These are phyloP conservation scores for Mesotaenium endlicherianum DNA, from an alignment of 139 green algal genomes.

Conservation along the genomic window DNA sequence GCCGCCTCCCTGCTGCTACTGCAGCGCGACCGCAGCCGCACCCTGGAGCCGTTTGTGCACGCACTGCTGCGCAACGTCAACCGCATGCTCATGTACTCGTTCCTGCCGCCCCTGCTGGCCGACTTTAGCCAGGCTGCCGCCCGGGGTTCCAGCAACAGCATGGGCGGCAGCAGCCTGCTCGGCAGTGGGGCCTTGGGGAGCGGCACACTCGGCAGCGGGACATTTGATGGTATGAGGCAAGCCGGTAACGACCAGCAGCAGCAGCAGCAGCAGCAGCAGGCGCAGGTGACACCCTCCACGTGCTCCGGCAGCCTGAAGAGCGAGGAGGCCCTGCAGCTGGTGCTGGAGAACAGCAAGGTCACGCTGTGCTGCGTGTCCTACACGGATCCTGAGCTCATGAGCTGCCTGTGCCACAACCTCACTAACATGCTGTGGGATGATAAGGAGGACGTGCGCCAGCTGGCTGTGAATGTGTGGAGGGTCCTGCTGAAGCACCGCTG, in stretches of 20 bases:
- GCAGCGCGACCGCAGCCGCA: not conserved
- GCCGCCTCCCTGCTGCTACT: not conserved
- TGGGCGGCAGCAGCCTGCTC: not conserved
- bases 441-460: slow-evolving; percentile 4
- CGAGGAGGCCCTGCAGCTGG: not conserved
- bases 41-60: slow-evolving; percentile 7
- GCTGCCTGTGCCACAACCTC: slow-evolving; percentile 40
- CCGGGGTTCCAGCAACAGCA: not conserved
- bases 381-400: slow-evolving; percentile 27
- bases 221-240: too few species aligned
- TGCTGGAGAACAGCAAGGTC: slow-evolving; percentile 5
- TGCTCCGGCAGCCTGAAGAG: slow-evolving; percentile 1
- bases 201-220: not conserved
- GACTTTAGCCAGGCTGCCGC: not conserved
- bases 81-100: slow-evolving; percentile 40
- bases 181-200: not conserved
- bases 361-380: not conserved
- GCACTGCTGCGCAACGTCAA: slow-evolving; percentile 23
- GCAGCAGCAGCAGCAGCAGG: too few species aligned
- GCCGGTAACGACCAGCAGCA: too few species aligned
- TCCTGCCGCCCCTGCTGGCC: slow-evolving; percentile 1
- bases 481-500: slow-evolving; percentile 26
- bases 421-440: slow-evolving; percentile 23
- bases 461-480: slow-evolving; percentile 23
- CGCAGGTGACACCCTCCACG: not conserved